These are phyloP conservation scores for Barnettozyma hawaiiensis DNA, from an alignment of 1,139 yeast genomes.

Conservation along the genomic window DNA sequence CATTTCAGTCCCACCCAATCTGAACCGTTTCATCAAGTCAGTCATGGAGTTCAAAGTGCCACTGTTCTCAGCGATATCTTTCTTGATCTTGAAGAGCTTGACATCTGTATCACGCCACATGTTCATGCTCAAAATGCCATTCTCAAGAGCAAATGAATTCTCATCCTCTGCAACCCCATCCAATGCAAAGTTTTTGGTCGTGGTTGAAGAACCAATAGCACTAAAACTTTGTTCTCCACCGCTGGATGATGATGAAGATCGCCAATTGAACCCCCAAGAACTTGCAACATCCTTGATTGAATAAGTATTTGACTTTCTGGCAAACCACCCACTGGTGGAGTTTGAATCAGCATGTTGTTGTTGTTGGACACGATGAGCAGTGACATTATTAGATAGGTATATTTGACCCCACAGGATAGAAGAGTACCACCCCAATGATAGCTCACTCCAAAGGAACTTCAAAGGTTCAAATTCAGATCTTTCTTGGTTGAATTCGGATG, in stretches of 20 bases:
- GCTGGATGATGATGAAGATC: slow-evolving; percentile 4
- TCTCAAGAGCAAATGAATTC: slow-evolving; percentile 7
- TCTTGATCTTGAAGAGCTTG: slow-evolving; percentile 53
- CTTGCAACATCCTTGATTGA: slow-evolving; percentile 24
- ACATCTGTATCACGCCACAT: slow-evolving; percentile 65
- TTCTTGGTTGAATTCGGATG: slow-evolving; percentile 11
- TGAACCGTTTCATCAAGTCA: slow-evolving; percentile 39
- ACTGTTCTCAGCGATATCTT: slow-evolving; percentile 38
- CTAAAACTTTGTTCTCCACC: not conserved
- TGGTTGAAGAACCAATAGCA: not conserved
- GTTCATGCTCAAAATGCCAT: slow-evolving; percentile 27
- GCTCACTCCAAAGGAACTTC: slow-evolving; percentile 53
- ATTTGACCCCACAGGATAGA: slow-evolving; percentile 63
- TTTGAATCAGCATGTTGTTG: slow-evolving; percentile 23
- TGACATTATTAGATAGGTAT: slow-evolving; percentile 33
- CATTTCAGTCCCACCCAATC: slow-evolving; percentile 17
- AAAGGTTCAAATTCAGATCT: slow-evolving; percentile 38
- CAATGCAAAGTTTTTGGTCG: slow-evolving; percentile 13
- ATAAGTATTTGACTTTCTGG: slow-evolving; percentile 17
- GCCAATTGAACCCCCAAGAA: slow-evolving; percentile 26
- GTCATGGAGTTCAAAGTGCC: slow-evolving; percentile 4
- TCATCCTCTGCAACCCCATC: slow-evolving; percentile 10
- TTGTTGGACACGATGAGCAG: slow-evolving; percentile 24
- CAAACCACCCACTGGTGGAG: slow-evolving; percentile 19
- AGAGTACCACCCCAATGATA: slow-evolving; percentile 74